These are phyloP conservation scores for Ustilago shanxiensis DNA, from an alignment of 1,284 basidiomycete genomes.

Conservation along the genomic window DNA sequence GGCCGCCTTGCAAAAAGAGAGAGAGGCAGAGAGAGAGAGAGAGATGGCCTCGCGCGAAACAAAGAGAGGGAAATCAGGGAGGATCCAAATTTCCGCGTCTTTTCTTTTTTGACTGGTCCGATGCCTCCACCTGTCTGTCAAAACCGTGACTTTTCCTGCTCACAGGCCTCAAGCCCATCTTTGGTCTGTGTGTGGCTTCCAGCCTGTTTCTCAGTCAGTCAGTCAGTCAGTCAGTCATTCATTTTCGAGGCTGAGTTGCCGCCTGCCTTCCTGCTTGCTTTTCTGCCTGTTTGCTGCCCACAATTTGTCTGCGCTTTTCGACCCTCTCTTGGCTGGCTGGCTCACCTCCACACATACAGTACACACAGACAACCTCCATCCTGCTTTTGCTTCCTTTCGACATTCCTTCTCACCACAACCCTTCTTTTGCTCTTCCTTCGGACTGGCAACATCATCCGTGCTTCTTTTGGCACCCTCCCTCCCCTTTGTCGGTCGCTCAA, in stretches of 20 bases:
- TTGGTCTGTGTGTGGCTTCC: neutral
- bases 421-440: neutral
- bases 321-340: neutral
- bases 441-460: constrained; percentile 12
- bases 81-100: neutral
- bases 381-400: neutral
- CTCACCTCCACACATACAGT: constrained; percentile 37
- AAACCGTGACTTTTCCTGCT: constrained; percentile 1
- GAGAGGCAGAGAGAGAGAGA: neutral
- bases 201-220: neutral
- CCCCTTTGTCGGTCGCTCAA: neutral
- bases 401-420: constrained; percentile 47
- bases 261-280: neutral
- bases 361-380: constrained; percentile 19
- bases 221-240: neutral
- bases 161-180: neutral
- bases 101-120: constrained; percentile 19
- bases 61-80: no score
- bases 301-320: neutral
- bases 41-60: no score
- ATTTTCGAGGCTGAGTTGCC: no score
- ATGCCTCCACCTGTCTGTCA: constrained; percentile 24
- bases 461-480: neutral
- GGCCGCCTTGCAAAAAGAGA: neutral
- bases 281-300: constrained; percentile 11